Evolutionary conservation across 768 basidiomycete species (phyloP).

Genomic region (Suillus decipiens): DNA sequence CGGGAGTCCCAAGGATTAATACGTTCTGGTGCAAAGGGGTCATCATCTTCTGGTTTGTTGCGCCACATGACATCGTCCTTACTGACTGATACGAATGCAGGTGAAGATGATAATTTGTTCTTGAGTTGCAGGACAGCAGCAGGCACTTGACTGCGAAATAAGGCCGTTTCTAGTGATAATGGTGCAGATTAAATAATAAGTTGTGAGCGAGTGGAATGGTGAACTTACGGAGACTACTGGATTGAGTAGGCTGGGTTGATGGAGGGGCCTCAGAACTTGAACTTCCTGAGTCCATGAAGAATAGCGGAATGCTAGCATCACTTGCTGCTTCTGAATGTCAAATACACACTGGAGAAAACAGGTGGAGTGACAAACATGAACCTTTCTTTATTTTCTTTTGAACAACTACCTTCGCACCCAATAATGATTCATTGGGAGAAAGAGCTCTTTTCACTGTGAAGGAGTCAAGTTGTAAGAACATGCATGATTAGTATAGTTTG

Average conservation of each 20-base stretch:
- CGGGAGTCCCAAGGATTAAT: not conserved
- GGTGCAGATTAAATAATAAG: too few relatives aligned
- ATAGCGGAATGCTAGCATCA: too few relatives aligned
- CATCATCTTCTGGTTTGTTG: not conserved
- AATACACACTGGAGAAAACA: too few relatives aligned
- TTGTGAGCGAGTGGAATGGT: too few relatives aligned
- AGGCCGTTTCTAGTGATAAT: too few relatives aligned
- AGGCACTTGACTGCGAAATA: too few relatives aligned
- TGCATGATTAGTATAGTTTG: too few relatives aligned
- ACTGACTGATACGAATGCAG: not conserved
- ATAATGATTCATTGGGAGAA: not conserved
- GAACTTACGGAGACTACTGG: not conserved
- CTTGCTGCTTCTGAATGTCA: too few relatives aligned
- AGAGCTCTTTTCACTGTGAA: not conserved
- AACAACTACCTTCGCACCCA: too few relatives aligned
- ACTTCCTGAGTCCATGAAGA: not conserved
- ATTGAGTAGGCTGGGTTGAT: not conserved
- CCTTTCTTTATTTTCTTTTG: too few relatives aligned
- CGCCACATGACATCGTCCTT: not conserved
- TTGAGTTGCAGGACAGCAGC: not conserved
- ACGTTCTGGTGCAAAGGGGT: not conserved
- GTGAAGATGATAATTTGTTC: not conserved
- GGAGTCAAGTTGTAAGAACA: too few relatives aligned
- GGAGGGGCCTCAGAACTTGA: not conserved
- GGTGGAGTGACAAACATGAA: too few relatives aligned